A percentile compares a stretch with the other conserved stretches of the same genome.
These are phyloP conservation scores for Sporobolomyces phaffii DNA, from an alignment of 768 basidiomycete species.

Conservation along the genomic window DNA sequence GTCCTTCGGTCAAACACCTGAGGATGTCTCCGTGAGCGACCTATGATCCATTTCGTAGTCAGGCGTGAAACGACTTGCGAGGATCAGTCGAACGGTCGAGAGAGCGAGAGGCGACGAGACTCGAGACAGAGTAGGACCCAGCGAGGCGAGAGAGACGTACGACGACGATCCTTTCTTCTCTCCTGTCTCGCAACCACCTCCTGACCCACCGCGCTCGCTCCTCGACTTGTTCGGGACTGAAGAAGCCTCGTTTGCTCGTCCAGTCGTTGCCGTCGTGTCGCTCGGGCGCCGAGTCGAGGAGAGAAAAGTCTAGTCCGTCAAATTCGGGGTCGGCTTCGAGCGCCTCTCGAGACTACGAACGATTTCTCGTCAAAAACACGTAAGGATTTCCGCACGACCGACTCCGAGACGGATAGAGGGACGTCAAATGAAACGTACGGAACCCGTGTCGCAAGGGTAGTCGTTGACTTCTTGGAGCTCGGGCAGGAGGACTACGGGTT, in stretches of 20 bases:
- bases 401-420: too few relatives aligned
- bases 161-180: constrained; percentile 46
- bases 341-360: neutral
- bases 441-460: constrained; percentile 38
- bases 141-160: constrained; percentile 28
- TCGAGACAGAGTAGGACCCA: too few relatives aligned
- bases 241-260: constrained; percentile 44
- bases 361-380: too few relatives aligned
- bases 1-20: constrained; percentile 39
- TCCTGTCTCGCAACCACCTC: constrained; percentile 42
- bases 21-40: constrained; percentile 45
- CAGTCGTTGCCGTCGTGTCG: constrained; percentile 37
- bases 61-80: too few relatives aligned
- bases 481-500: constrained; percentile 43
- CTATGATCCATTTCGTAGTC: neutral
- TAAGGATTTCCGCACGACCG: too few relatives aligned
- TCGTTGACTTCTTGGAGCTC: constrained; percentile 44
- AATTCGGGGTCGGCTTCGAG: constrained; percentile 47
- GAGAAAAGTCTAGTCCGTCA: constrained; percentile 41
- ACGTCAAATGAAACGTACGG: constrained; percentile 12
- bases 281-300: neutral
- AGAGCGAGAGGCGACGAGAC: too few relatives aligned
- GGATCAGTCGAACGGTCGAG: too few relatives aligned
- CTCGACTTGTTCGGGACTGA: neutral
- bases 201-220: constrained; percentile 40